phyloP scores from a whole-genome alignment of 2,329 filamentous ascomycete species.

The Ophiostoma montium region DNA sequence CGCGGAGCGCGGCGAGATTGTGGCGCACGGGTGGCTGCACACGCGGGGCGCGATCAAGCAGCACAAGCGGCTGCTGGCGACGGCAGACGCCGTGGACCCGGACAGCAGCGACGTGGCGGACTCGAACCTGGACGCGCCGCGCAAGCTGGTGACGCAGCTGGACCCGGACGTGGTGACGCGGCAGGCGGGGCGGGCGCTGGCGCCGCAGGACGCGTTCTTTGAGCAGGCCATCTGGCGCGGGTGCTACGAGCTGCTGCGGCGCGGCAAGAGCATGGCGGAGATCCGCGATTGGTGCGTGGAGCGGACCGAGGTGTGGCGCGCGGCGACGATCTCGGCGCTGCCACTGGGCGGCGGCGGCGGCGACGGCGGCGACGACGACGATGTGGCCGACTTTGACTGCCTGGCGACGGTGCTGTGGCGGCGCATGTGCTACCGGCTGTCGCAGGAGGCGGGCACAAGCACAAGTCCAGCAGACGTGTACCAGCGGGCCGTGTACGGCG shows the following conservation, averaged over 20 bases:
- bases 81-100: constrained; percentile 50
- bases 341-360: constrained; percentile 38
- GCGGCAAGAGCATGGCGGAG: constrained; percentile 59
- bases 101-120: constrained; percentile 41
- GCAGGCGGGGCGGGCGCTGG: constrained; percentile 56
- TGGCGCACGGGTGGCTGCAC: constrained; percentile 83
- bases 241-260: constrained; percentile 84
- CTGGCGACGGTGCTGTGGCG: constrained; percentile 53
- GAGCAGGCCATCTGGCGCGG: constrained; percentile 85
- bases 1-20: constrained; percentile 66
- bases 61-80: constrained; percentile 64
- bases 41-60: constrained; percentile 83
- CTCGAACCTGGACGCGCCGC: constrained; percentile 43
- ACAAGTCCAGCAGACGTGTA: constrained; percentile 45
- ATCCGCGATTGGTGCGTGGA: constrained; percentile 80
- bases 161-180: constrained; percentile 83
- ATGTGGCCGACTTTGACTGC: constrained; percentile 26
- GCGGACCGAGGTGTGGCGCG: constrained; percentile 78
- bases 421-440: constrained; percentile 59
- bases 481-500: constrained; percentile 78
- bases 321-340: constrained; percentile 63
- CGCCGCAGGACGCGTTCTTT: constrained; percentile 73
- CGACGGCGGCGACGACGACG: constrained; percentile 30
- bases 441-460: constrained; percentile 39
- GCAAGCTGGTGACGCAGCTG: constrained; percentile 66